Evolutionary conservation across 257 asterid genomes (phyloP).

Genomic region (Solanum pinnatisectum): DNA sequence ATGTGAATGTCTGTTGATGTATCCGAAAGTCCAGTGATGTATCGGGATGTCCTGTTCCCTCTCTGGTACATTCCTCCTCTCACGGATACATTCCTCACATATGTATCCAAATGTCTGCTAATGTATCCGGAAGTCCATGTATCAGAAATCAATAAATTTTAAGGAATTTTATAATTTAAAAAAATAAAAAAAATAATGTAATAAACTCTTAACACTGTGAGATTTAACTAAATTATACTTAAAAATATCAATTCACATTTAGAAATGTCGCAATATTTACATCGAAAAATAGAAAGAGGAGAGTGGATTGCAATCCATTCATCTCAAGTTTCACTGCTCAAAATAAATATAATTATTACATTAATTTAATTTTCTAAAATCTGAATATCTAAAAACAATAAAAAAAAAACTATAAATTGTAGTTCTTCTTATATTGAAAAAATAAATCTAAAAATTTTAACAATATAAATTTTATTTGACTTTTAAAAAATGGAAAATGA

Average conservation of each 20-base stretch:
- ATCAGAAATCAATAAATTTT: too few relatives aligned
- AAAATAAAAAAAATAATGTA: fast-evolving
- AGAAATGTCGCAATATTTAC: neutral
- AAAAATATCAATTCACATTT: neutral
- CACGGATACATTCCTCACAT: neutral
- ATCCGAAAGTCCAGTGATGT: too few relatives aligned
- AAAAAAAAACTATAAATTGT: too few relatives aligned
- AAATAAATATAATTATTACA: neutral
- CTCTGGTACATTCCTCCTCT: neutral
- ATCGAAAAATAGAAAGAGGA: too few relatives aligned
- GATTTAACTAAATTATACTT: neutral
- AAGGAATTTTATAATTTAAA: too few relatives aligned
- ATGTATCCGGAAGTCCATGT: too few relatives aligned
- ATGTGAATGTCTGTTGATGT: neutral
- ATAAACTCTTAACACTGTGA: neutral
- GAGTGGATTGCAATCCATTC: neutral
- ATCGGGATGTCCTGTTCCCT: neutral
- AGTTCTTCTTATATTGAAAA: too few relatives aligned
- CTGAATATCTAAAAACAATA: neutral
- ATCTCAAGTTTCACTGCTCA: neutral
- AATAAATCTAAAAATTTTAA: too few relatives aligned
- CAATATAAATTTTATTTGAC: too few relatives aligned
- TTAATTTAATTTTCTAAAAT: neutral
- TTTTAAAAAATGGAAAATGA: too few relatives aligned
- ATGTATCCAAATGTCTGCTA: neutral